Percentiles rank a stretch among this genome's conserved stretches.
These are phyloP conservation scores for Blastocystis sp. DNA, from an alignment of 352 stramenopile species.

Conservation along the genomic window DNA sequence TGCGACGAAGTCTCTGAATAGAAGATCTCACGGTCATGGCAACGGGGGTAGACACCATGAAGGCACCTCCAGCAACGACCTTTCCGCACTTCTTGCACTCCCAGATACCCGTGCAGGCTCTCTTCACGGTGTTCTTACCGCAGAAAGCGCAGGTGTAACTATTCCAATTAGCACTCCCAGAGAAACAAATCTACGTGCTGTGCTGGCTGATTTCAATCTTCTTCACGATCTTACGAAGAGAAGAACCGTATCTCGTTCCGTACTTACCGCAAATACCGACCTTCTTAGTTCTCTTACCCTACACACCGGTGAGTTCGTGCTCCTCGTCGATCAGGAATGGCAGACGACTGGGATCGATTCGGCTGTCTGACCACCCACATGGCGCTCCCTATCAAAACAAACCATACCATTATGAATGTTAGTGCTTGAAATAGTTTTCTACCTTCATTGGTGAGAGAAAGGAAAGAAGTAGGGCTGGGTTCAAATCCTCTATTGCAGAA, in stretches of 20 bases:
- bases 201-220: slow-evolving; percentile 99
- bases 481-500: neutral
- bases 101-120: slow-evolving; percentile 92
- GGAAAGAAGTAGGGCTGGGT: neutral
- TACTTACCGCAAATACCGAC: slow-evolving; percentile 99
- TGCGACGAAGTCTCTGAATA: slow-evolving; percentile 87
- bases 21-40: slow-evolving; percentile 93
- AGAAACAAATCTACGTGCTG: slow-evolving; percentile 69
- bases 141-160: slow-evolving; percentile 90
- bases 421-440: slow-evolving; percentile 68
- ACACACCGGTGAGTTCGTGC: slow-evolving; percentile 34
- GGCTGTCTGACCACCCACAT: neutral
- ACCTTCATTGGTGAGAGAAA: slow-evolving; percentile 9
- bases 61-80: slow-evolving; percentile 93
- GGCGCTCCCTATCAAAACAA: neutral
- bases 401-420: slow-evolving; percentile 60
- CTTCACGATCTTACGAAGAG: slow-evolving; percentile 99
- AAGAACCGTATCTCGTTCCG: slow-evolving; percentile 98
- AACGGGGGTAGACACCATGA: slow-evolving; percentile 93
- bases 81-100: slow-evolving; percentile 96
- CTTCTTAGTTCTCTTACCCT: slow-evolving; percentile 99
- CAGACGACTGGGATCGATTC: neutral
- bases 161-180: neutral
- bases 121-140: slow-evolving; percentile 89
- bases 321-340: neutral